phyloP scores from a whole-genome alignment of 2,329 filamentous ascomycete species.

The Atkinsonella texensis region DNA sequence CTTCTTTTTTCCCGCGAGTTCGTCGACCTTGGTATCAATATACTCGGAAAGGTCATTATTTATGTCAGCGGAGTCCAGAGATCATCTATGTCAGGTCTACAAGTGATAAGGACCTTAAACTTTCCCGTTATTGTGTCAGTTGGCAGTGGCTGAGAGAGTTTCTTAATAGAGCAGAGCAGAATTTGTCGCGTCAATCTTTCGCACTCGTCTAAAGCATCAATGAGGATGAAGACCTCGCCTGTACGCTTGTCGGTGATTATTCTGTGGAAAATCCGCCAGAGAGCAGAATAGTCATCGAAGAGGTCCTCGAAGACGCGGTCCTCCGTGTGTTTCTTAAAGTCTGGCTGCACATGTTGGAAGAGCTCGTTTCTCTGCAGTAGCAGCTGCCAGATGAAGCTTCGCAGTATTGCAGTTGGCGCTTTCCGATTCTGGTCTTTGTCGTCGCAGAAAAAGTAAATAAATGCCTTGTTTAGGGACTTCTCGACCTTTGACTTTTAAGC shows the following conservation, averaged over 20 bases:
- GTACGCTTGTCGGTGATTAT: slow-evolving; percentile 3
- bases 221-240: slow-evolving; percentile 6
- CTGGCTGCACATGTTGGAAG: slow-evolving; percentile 3
- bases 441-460: slow-evolving; percentile 8
- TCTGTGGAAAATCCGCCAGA: slow-evolving; percentile 6
- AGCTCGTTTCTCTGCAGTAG: slow-evolving; percentile 7
- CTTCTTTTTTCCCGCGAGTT: background rate
- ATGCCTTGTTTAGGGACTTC: background rate
- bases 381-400: slow-evolving; percentile 9
- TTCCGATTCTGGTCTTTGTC: slow-evolving; percentile 5
- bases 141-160: background rate
- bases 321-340: background rate
- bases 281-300: slow-evolving; percentile 5
- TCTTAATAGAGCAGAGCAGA: background rate
- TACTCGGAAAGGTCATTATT: slow-evolving; percentile 6
- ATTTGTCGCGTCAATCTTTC: slow-evolving; percentile 2
- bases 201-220: slow-evolving; percentile 8
- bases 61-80: slow-evolving; percentile 1
- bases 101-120: slow-evolving; percentile 6
- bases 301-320: background rate
- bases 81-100: slow-evolving; percentile 3
- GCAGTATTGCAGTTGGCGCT: slow-evolving; percentile 4
- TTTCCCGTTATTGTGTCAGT: background rate
- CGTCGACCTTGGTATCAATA: slow-evolving; percentile 3
- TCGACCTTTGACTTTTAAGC: slow-evolving; percentile 4